These are phyloP conservation scores for Trichoderma erinaceum DNA, from an alignment of 495 filamentous ascomycete genomes.

Conservation along the genomic window DNA sequence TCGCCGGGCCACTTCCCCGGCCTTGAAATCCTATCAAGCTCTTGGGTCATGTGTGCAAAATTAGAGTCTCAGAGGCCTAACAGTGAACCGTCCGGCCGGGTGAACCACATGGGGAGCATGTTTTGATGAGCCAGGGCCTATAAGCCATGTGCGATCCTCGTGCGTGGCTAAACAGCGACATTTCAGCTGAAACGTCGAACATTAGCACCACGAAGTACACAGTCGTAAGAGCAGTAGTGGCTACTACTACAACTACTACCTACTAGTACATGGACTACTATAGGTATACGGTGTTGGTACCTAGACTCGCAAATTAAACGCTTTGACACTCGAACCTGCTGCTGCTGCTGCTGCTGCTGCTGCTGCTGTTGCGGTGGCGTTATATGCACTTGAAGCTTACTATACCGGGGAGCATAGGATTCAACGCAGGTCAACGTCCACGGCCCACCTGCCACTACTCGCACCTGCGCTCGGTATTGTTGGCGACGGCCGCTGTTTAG, in stretches of 20 bases:
- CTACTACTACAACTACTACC: not conserved
- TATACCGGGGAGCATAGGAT: not conserved
- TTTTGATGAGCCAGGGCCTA: not conserved
- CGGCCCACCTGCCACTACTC: not conserved
- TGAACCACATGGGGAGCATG: conserved; percentile 10
- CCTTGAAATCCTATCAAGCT: not conserved
- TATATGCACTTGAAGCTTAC: too few relatives aligned
- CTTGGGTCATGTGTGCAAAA: conserved; percentile 1
- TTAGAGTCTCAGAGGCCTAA: conserved; percentile 4
- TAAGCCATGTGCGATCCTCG: conserved; percentile 7
- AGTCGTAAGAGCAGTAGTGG: not conserved
- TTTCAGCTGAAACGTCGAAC: not conserved
- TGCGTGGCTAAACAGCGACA: not conserved
- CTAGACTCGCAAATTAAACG: not conserved
- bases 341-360: not conserved
- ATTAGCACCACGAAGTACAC: not conserved
- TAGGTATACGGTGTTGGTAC: not conserved
- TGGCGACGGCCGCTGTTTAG: not conserved
- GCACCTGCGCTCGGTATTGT: not conserved
- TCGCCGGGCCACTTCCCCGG: conserved; percentile 9
- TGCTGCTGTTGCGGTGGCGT: not conserved
- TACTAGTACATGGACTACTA: too few relatives aligned
- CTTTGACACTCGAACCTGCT: not conserved
- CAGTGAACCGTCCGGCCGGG: conserved; percentile 8
- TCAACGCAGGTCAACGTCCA: not conserved